phyloP scores from a whole-genome alignment of 2,329 filamentous ascomycete species.

The Ceratocystiopsis minuta region DNA sequence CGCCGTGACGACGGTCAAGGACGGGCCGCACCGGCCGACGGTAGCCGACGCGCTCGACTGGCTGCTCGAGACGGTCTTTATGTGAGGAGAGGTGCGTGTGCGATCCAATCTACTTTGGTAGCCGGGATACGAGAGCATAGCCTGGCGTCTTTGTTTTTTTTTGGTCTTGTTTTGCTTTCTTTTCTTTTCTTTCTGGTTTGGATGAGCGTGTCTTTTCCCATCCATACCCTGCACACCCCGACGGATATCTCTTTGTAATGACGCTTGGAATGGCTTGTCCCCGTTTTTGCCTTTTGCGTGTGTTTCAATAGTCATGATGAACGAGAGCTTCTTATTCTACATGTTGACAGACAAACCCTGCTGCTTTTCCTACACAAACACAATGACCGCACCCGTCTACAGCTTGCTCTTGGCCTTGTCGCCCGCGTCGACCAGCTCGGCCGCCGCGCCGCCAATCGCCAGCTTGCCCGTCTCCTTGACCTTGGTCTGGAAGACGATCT shows the following conservation, averaged over 20 bases:
- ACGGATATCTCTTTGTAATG: background rate
- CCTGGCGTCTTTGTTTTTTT: no score
- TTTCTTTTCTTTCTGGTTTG: background rate
- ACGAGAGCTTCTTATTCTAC: background rate
- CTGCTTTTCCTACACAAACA: background rate
- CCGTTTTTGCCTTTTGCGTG: background rate
- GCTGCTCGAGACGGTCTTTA: constrained; percentile 25
- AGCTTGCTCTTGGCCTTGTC: constrained; percentile 15
- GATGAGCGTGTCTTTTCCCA: background rate
- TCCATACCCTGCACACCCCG: no score
- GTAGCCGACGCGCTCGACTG: constrained; percentile 27
- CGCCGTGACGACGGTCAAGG: background rate
- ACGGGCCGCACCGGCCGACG: constrained; percentile 16
- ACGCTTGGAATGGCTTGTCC: background rate
- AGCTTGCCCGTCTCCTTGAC: constrained; percentile 88
- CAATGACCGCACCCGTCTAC: background rate
- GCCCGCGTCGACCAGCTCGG: constrained; percentile 36
- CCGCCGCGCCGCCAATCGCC: constrained; percentile 65
- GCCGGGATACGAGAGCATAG: no score
- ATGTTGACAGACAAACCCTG: no score
- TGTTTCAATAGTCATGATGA: background rate
- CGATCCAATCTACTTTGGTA: no score
- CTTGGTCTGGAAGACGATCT: constrained; percentile 65
- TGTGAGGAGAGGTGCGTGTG: constrained; percentile 12
- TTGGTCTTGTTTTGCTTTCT: background rate